phyloP scores from a whole-genome alignment of 352 stramenopile genomes.

The Phytophthora citricola region DNA sequence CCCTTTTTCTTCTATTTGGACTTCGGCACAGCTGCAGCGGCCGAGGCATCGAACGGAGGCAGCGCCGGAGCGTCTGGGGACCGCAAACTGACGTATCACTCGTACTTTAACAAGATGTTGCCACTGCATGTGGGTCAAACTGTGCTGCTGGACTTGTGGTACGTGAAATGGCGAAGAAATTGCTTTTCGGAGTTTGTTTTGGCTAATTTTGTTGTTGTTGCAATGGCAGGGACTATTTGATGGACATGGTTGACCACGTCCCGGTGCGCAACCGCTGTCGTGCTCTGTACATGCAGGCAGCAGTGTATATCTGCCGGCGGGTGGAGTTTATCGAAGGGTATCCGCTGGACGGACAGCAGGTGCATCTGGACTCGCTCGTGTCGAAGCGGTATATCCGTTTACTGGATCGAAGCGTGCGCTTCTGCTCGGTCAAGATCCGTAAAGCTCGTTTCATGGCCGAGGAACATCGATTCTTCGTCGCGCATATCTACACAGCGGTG shows the following conservation, averaged over 20 bases:
- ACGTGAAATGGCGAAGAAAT: constrained; percentile 17
- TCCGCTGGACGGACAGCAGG: constrained; percentile 57
- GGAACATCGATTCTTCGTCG: constrained; percentile 77
- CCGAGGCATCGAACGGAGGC: constrained; percentile 32
- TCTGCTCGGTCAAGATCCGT: constrained; percentile 68
- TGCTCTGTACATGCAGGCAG: constrained; percentile 73
- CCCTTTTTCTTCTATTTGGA: constrained; percentile 85
- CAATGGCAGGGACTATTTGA: constrained; percentile 66
- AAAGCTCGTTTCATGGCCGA: constrained; percentile 73
- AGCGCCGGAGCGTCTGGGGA: constrained; percentile 41
- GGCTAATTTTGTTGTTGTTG: constrained; percentile 7
- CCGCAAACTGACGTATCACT: constrained; percentile 55
- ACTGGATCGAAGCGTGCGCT: constrained; percentile 60
- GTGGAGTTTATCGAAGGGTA: constrained; percentile 83
- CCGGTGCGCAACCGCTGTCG: constrained; percentile 75
- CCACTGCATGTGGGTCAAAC: constrained; percentile 70
- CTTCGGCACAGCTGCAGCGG: constrained; percentile 46
- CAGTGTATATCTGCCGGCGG: constrained; percentile 75
- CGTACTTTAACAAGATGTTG: constrained; percentile 82
- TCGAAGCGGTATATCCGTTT: constrained; percentile 68
- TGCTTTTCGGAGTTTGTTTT: neutral
- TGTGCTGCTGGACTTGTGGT: constrained; percentile 80
- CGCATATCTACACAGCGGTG: constrained; percentile 70
- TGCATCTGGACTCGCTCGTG: constrained; percentile 62
- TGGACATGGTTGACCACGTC: constrained; percentile 86